Evolutionary conservation across 1,284 basidiomycete genomes (phyloP).

Genomic region (Pyrrhoderma lamaoense): DNA sequence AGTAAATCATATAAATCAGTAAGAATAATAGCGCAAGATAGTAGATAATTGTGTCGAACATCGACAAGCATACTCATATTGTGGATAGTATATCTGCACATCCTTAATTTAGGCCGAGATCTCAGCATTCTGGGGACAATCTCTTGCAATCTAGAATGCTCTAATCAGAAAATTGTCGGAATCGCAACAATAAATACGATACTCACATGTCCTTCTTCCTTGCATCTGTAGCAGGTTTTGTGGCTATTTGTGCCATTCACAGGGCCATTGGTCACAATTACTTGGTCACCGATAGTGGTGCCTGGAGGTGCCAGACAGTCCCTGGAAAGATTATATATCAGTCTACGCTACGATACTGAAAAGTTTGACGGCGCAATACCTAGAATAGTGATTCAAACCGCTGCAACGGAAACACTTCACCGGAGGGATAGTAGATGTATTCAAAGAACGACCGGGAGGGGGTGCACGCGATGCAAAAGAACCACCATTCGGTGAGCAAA

Average conservation of each 20-base stretch:
- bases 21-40: no score
- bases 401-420: constrained; percentile 81
- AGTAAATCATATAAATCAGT: no score
- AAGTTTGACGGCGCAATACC: constrained; percentile 32
- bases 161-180: constrained; percentile 18
- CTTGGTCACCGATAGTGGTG: constrained; percentile 37
- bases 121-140: constrained; percentile 59
- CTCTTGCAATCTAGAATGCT: constrained; percentile 60
- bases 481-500: constrained; percentile 41
- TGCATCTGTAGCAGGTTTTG: constrained; percentile 82
- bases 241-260: constrained; percentile 40
- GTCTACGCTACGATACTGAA: constrained; percentile 1
- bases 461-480: constrained; percentile 57
- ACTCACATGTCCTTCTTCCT: constrained; percentile 75
- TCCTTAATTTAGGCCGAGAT: no score
- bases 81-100: no score
- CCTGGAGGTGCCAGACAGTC: constrained; percentile 73
- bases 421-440: constrained; percentile 65
- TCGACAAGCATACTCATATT: no score
- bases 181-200: background rate
- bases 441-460: constrained; percentile 63
- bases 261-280: constrained; percentile 33
- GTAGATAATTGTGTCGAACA: no score
- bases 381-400: constrained; percentile 76
- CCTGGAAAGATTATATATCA: constrained; percentile 25